Base-by-base conservation (phyloP, 805 yeast genomes). In the Kuraishia piskuri region DNA sequence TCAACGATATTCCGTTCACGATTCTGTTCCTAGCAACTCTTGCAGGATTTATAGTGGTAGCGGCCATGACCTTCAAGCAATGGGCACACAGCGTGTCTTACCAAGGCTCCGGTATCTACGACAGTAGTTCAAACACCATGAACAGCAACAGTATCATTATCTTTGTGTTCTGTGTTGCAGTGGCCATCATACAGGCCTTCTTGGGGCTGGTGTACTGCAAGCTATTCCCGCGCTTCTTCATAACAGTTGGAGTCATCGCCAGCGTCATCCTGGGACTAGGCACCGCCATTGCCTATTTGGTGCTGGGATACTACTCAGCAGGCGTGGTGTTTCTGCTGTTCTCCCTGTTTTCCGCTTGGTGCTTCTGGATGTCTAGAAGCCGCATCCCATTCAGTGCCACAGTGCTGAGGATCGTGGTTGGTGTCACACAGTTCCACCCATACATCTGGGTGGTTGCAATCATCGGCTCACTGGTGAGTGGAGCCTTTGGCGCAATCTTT, bases 351-450 rank as follows among this genome's bases (percentile, higher is more conserved):
- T 76, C 84, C 22, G 88, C 88, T 7, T 82, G 78, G 74, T 78
- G 84, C 63, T 89, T 84, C 68, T 88, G 89, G 88, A 67, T 79
- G 6, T 80, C 86, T 72, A 75, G 94, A 57, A 64, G 68, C 7
- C 73, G 94, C 59, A 87, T 88, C 54, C 91, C 92, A 3, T 79
- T 85, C 60, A 83, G 90, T 53, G 86, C 89, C 4, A 76, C 85
- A 17, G 83, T 86, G 45, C 68, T 89, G 57, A 77, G 80, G 54
- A 79, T 83, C 21, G 79, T 84, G 14, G 82, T 88, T 60, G 88
- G 84, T 61, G 91, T 86, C 4, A 82, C 86, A 77, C 79, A 78
- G 59, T 61, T 70, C 25, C 80, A 81, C 59, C 91, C 91, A 10
- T 80, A 86, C 14, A 80, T 87, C 0, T 65, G 85, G 53, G 31